These are phyloP conservation scores for Lipomyces sp. DNA, from an alignment of 805 yeast genomes.

Conservation along the genomic window DNA sequence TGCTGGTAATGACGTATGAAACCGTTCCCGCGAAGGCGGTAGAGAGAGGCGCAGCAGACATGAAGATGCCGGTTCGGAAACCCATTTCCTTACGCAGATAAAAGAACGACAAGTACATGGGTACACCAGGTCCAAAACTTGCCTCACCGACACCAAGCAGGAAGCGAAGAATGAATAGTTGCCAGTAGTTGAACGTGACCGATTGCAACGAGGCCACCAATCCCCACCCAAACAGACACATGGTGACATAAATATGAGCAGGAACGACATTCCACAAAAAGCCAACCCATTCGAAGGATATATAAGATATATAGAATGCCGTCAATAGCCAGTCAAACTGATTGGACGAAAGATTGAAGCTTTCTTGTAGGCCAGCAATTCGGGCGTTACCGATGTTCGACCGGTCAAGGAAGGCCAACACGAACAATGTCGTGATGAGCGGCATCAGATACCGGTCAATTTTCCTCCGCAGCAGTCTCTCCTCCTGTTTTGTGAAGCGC, in stretches of 20 bases:
- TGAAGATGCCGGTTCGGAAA: conserved; percentile 49
- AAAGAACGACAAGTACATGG: conserved; percentile 49
- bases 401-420: conserved; percentile 57
- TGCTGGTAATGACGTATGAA: conserved; percentile 41
- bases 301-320: conserved; percentile 36
- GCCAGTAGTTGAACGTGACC: conserved; percentile 51
- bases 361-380: conserved; percentile 55
- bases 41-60: conserved; percentile 48
- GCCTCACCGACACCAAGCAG: conserved; percentile 52
- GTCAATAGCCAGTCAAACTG: conserved; percentile 38
- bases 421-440: conserved; percentile 51
- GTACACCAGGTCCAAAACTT: conserved; percentile 52
- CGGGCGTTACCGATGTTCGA: conserved; percentile 65
- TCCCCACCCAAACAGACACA: conserved; percentile 59
- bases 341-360: conserved; percentile 38
- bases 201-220: conserved; percentile 55
- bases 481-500: conserved; percentile 32
- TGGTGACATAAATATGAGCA: conserved; percentile 52
- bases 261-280: conserved; percentile 46
- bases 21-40: conserved; percentile 53
- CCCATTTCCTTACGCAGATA: conserved; percentile 49
- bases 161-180: conserved; percentile 54
- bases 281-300: conserved; percentile 36
- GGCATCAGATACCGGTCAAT: conserved; percentile 45
- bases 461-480: conserved; percentile 28